Evolutionary conservation across 495 filamentous ascomycete genomes (phyloP).

Genomic region (Aspergillus incahuasiensis): DNA sequence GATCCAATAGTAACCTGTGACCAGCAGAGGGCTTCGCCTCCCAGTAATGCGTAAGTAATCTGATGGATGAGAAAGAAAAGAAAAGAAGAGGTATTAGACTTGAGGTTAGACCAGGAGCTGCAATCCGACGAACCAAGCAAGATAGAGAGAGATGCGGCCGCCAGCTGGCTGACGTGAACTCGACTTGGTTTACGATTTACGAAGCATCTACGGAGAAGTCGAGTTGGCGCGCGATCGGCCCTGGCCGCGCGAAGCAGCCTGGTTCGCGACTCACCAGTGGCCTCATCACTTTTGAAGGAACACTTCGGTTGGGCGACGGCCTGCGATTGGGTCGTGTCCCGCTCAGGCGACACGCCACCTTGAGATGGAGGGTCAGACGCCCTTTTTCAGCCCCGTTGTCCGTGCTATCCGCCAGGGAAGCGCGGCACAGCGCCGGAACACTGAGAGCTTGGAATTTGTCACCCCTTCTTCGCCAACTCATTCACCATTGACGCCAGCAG

Average conservation of each 20-base stretch:
- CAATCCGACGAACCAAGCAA: constrained; percentile 5
- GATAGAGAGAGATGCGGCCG: constrained; percentile 20
- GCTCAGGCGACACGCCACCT: constrained; percentile 31
- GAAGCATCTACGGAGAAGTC: no score
- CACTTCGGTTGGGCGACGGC: not conserved
- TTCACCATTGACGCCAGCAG: constrained; percentile 27
- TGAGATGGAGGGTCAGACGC: constrained; percentile 18
- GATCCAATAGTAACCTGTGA: constrained; percentile 11
- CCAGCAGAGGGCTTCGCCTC: constrained; percentile 1
- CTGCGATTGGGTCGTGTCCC: constrained; percentile 29
- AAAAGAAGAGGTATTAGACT: constrained; percentile 3
- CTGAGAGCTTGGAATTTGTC: no score
- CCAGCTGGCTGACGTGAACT: constrained; percentile 22
- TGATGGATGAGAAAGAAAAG: constrained; percentile 13
- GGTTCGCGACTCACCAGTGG: constrained; percentile 20
- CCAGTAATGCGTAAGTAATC: not conserved
- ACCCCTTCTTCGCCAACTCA: constrained; percentile 14
- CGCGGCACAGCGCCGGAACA: constrained; percentile 23
- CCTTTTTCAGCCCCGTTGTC: constrained; percentile 4
- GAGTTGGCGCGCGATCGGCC: constrained; percentile 47
- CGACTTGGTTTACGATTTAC: constrained; percentile 14
- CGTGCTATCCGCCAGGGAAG: constrained; percentile 23
- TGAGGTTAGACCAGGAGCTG: constrained; percentile 13
- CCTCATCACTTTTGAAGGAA: not conserved
- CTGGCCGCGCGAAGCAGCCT: constrained; percentile 28